Evolutionary conservation across 345 rosid species (phyloP).

Genomic region (Salix koriyanagi): DNA sequence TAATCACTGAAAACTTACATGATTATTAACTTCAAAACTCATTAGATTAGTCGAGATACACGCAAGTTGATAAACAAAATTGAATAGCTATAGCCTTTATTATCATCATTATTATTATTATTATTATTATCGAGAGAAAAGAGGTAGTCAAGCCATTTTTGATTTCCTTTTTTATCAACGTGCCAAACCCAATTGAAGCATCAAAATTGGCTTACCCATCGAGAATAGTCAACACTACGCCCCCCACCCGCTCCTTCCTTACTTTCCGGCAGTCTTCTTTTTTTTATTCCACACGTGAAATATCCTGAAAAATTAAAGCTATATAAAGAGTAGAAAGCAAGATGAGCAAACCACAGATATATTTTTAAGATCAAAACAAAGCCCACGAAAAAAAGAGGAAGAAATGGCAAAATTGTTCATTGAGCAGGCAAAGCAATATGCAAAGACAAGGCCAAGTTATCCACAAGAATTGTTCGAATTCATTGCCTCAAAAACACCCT

Average conservation of each 20-base stretch:
- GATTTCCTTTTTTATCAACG: too few relatives aligned
- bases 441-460: slow-evolving; percentile 55
- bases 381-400: neutral
- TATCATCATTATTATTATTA: too few relatives aligned
- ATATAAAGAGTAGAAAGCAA: neutral
- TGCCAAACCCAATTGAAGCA: neutral
- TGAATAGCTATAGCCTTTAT: too few relatives aligned
- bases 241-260: neutral
- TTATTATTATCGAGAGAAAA: too few relatives aligned
- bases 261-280: neutral
- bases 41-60: too few relatives aligned
- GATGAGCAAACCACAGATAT: neutral
- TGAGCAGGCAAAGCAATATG: slow-evolving; percentile 72
- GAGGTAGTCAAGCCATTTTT: too few relatives aligned
- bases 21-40: too few relatives aligned
- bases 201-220: neutral
- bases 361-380: neutral
- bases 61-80: too few relatives aligned
- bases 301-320: neutral
- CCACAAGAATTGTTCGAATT: slow-evolving; percentile 59
- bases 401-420: slow-evolving; percentile 69
- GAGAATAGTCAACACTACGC: too few relatives aligned
- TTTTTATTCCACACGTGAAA: neutral
- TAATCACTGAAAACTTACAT: rapidly evolving
- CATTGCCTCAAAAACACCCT: slow-evolving; percentile 65